Evolutionary conservation across 2,329 filamentous ascomycete genomes (phyloP), one percentile per base, ranked within the genome.

Genomic region (Ceratocystis cubensis): DNA sequence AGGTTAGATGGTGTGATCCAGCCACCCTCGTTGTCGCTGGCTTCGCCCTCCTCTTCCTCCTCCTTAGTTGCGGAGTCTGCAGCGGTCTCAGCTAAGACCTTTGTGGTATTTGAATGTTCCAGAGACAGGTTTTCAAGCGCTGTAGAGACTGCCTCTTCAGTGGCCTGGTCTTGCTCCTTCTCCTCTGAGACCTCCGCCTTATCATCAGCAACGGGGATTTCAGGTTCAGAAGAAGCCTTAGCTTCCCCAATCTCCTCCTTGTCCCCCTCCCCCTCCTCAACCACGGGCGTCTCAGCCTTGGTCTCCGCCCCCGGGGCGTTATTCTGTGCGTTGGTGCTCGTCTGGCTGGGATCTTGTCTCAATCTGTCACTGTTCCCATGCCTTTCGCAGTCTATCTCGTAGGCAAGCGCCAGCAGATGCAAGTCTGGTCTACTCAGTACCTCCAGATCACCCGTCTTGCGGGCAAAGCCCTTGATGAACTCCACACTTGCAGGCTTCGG

Each of bases 1-100:
- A 99, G 82, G 76, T 97, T 99, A 50, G 87, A 87, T 0, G 93
- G 91, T 0, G 94, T 97, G 74, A 97, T 96, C 93, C 93, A 97
- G 71, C 87, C 89, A 5, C 76, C 82, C 4, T 80, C 81, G 41
- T 78, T 78, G 22, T 69, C 69, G 6, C 67, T 61, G 15, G 71
- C 69, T 50, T 67, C 65, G 15, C 61, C 30, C 17, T 73, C 70
- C 15, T 69, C 22, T 3, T 62, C n/a, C 5, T 56, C 33, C 7
- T 57, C 48, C 13, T 45, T 25, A 5, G 53, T 44, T 8, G 61
- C 15, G 22, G 44, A 22, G 20, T 37, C n/a, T 30, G 25, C 46
- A 8, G 20, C 50, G 44, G 10, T 65, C 62, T 20, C 33, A 28
- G 22, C 33, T 4, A 41, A 30, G 41, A 44, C 50, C 28, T 62